Evolutionary conservation across 306 rosid species (phyloP), one percentile per base, ranked within the genome.

Genomic region (Purshia tridentata): DNA sequence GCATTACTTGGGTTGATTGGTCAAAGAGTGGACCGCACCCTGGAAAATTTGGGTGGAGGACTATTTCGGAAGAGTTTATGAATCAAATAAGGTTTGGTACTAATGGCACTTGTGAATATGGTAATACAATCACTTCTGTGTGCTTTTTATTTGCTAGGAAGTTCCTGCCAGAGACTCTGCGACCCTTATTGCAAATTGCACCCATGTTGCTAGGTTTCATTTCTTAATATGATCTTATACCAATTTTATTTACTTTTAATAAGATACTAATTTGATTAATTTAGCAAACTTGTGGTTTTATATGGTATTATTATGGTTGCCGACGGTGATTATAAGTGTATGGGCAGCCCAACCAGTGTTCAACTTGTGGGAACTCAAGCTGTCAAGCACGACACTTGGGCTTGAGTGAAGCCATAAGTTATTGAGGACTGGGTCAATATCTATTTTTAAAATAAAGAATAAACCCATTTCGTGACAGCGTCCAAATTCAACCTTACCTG

Each of bases 1-100:
- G 63, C 69, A 46, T 86, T 2, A 88, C 90, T 57, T 88, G 90
- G 88, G 93, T 88, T 22, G 90, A 86, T 76, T 88, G 93, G 88
- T 86, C 87, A 9, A 76, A 60, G 70, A 56, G 66, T 12, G 87
- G 88, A 13, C 86, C 88, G 10, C 93, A 88, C 46, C 90, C 88
- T 0, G 79, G 72, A 39, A 86, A 66, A 62, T 88, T 84, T 62
- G 78, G 68, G 3, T 80, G 87, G 68, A 72, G 51, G 20, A 75
- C 8, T 14, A 42, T 88, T 37, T 77, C 87, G 3, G 29, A 45
- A 14, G 81, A 80, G 45, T 50, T 82, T 35, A 3, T 86, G 81
- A 80, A 80, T 76, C 71, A 54, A 55, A 69, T 78, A 20, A 77
- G 83, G 77, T 78, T 67, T 55, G 80, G 80, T n/a, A 40, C 58